Evolutionary conservation across 2,329 filamentous ascomycete species (phyloP).

Genomic region (Fusarium equiseti): DNA sequence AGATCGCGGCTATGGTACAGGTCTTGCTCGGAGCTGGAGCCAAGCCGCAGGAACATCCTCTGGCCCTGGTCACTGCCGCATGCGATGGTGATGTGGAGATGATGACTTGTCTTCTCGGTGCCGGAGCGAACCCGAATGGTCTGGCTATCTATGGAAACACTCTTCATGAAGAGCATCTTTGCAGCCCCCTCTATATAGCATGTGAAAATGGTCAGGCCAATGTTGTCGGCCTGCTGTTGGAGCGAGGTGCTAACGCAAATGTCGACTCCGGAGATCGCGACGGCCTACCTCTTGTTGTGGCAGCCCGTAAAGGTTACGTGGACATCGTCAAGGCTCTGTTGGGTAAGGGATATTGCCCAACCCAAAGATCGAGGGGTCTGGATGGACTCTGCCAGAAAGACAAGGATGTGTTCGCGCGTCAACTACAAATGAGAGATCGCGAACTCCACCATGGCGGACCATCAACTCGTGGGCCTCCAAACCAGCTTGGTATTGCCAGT

Average conservation of each 20-base stretch:
- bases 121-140: neutral
- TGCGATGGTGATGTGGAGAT: neutral
- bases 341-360: too few species aligned
- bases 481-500: too few species aligned
- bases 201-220: neutral
- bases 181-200: neutral
- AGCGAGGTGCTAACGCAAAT: neutral
- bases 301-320: neutral
- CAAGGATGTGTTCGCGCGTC: too few species aligned
- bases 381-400: too few species aligned
- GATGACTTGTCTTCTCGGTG: neutral
- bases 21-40: neutral
- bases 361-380: too few species aligned
- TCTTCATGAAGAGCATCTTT: neutral
- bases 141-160: neutral
- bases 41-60: neutral
- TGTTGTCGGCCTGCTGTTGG: neutral
- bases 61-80: neutral
- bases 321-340: neutral
- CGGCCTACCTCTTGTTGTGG: neutral
- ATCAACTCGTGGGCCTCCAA: too few species aligned
- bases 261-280: neutral
- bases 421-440: too few species aligned
- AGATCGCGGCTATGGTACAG: neutral
- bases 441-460: too few species aligned